Percentiles rank a stretch among this genome's conserved stretches.
Evolutionary conservation across 2,329 filamentous ascomycete genomes (phyloP).

Genomic region (Ascochyta lentis): DNA sequence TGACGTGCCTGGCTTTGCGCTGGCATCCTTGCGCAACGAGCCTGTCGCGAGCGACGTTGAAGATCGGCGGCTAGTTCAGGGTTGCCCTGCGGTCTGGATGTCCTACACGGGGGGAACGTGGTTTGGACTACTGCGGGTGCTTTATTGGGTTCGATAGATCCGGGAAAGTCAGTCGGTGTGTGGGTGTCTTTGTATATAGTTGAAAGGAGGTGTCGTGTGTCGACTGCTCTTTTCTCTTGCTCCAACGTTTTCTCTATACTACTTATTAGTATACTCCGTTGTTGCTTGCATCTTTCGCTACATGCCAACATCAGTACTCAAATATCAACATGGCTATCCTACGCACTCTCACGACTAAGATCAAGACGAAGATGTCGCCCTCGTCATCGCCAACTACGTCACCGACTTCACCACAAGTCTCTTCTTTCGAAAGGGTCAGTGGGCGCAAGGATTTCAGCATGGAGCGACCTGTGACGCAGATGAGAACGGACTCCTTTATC

Average conservation of each 20-base stretch:
- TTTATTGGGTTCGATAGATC: constrained; percentile 20
- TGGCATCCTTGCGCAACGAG: constrained; percentile 2
- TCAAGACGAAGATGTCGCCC: constrained; percentile 39
- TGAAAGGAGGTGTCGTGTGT: constrained; percentile 13
- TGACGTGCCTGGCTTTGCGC: constrained; percentile 14
- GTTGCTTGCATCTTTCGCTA: constrained; percentile 4
- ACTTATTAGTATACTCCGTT: background rate
- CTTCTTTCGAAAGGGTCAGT: constrained; percentile 33
- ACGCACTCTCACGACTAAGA: constrained; percentile 37
- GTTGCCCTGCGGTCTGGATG: constrained; percentile 19
- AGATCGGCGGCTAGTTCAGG: constrained; percentile 20
- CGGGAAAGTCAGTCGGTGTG: constrained; percentile 16
- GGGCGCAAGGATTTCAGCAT: constrained; percentile 29
- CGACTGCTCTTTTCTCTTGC: constrained; percentile 1
- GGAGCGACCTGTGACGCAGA: constrained; percentile 22
- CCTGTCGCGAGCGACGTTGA: constrained; percentile 14
- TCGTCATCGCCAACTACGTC: constrained; percentile 33
- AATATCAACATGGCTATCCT: constrained; percentile 38
- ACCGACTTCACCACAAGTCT: constrained; percentile 25
- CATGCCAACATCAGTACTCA: constrained; percentile 9
- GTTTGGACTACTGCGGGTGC: constrained; percentile 20
- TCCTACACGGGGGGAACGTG: constrained; percentile 17
- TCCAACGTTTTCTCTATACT: constrained; percentile 1
- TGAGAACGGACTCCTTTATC: constrained; percentile 31
- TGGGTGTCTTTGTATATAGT: constrained; percentile 16